Evolutionary conservation across 306 rosid species (phyloP), one percentile per base, ranked within the genome.

Genomic region (Astragalus glycyphyllos): DNA sequence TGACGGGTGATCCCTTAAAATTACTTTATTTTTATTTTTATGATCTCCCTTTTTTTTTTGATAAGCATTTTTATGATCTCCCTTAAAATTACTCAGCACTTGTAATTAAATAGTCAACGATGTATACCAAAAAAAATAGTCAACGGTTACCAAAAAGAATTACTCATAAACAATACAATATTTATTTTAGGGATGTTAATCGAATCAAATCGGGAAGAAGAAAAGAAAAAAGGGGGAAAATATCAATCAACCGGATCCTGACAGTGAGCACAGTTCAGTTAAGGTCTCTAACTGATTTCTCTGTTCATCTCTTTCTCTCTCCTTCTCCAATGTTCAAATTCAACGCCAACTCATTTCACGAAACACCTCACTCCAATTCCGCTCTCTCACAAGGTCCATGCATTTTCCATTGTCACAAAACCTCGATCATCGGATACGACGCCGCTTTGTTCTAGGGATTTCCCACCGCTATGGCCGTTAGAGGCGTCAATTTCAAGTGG

Each of bases 401-500:
- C 77, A 74, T 73, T 73, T 76, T 38, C 65, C 51, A 7, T 38
- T 68, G 26, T 38, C 42, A 29, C 65, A 76, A 71, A 79, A 46
- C 15, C 26, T 5, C 49, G 23, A 15, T 41, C 56, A 48, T 70
- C 62, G 41, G 63, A 55, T 71, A 69, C 60, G 53, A 69, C 65
- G 44, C 45, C 49, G 42, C 26, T 61, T 73, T 69, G 11, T 47
- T 23, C 61, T 77, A 80, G 79, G 77, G 79, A 57, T 81, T 58
- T 41, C 47, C 31, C 54, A 17, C 31, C 38, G 17, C 83, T 54
- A 90, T 90, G 97, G 88, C 92, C 42, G 74, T 84, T 31, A 80
- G 90, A 80, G 92, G 95, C 69, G 83, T 88, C 71, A 89, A 84
- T 84, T 90, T 88, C 87, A 86, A 86, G 84, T 90, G 97, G 97